A percentile compares a stretch with the other conserved stretches of the same genome.
These are phyloP conservation scores for Arthonia radiata DNA, from an alignment of 495 filamentous ascomycete genomes.

Conservation along the genomic window DNA sequence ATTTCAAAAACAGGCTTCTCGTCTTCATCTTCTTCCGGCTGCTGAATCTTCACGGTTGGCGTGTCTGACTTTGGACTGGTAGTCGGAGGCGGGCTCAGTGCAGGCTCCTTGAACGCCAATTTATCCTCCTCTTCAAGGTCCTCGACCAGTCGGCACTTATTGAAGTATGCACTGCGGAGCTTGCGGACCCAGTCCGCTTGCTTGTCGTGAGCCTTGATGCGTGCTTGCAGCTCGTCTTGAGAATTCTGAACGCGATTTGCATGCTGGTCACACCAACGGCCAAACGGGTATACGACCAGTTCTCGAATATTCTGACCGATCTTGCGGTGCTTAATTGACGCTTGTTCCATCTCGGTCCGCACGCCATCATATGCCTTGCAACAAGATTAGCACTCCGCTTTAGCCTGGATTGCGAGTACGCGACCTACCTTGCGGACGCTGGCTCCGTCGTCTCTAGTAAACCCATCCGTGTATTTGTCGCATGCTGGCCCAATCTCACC, in stretches of 20 bases:
- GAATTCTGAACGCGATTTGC: conserved; percentile 74
- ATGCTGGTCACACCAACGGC: conserved; percentile 87
- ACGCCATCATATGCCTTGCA: conserved; percentile 81
- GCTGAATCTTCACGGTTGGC: conserved; percentile 24
- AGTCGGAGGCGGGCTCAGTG: too few relatives aligned
- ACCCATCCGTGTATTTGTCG: conserved; percentile 64
- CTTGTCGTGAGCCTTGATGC: conserved; percentile 79
- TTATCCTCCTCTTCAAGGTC: conserved; percentile 98
- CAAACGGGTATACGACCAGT: conserved; percentile 78
- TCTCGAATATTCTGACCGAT: conserved; percentile 91
- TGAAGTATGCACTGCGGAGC: conserved; percentile 87
- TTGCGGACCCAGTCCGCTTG: conserved; percentile 79
- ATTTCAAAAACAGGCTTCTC: conserved; percentile 72
- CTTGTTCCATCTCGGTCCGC: conserved; percentile 81
- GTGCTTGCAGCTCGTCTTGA: conserved; percentile 70
- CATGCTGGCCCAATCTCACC: conserved; percentile 62
- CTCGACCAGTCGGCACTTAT: conserved; percentile 88
- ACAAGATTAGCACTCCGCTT: not conserved
- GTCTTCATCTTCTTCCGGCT: conserved; percentile 21
- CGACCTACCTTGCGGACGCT: conserved; percentile 66
- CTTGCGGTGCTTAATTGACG: conserved; percentile 72
- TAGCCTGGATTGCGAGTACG: conserved; percentile 1
- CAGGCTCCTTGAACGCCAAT: conserved; percentile 77
- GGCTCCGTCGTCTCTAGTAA: conserved; percentile 80
- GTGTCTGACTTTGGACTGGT: conserved; percentile 21